phyloP scores from a whole-genome alignment of 306 rosid species.

The Begonia fuchsioides region DNA sequence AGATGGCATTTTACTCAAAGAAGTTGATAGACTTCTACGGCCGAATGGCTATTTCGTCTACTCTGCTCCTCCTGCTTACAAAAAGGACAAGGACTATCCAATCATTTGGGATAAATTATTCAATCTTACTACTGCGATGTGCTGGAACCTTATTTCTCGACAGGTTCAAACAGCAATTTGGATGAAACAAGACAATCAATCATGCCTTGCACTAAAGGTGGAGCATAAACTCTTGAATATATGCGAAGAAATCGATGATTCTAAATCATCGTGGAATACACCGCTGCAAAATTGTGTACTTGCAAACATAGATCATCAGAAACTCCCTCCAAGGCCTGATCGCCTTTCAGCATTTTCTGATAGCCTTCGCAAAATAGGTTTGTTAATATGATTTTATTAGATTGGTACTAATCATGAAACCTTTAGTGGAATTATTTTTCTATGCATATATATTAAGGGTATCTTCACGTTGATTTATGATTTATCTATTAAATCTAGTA shows the following conservation, averaged over 20 bases:
- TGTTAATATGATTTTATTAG: too few species aligned
- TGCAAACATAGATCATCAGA: slow-evolving; percentile 25
- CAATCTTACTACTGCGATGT: slow-evolving; percentile 78
- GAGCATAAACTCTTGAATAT: slow-evolving; percentile 34
- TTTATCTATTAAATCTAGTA: too few species aligned
- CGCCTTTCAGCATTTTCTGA: slow-evolving; percentile 56
- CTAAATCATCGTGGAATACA: slow-evolving; percentile 58
- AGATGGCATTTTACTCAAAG: slow-evolving; percentile 89
- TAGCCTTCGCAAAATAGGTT: slow-evolving; percentile 58
- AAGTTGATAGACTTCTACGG: slow-evolving; percentile 66
- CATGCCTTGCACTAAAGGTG: slow-evolving; percentile 44
- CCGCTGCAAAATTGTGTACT: slow-evolving; percentile 62
- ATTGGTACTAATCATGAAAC: too few species aligned
- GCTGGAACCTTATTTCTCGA: slow-evolving; percentile 85
- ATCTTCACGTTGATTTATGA: too few species aligned
- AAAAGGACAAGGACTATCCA: slow-evolving; percentile 58
- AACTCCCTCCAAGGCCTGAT: slow-evolving; percentile 43
- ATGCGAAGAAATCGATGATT: slow-evolving; percentile 55
- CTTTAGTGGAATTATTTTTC: too few species aligned
- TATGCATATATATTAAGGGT: too few species aligned
- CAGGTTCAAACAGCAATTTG: slow-evolving; percentile 86
- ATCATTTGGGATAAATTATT: slow-evolving; percentile 66
- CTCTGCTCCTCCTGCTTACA: slow-evolving; percentile 77
- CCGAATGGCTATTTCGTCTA: slow-evolving; percentile 70
- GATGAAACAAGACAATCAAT: slow-evolving; percentile 51